Evolutionary conservation across 1,284 basidiomycete genomes (phyloP), one percentile per base, ranked within the genome.

Genomic region (Tylopilus sp.): DNA sequence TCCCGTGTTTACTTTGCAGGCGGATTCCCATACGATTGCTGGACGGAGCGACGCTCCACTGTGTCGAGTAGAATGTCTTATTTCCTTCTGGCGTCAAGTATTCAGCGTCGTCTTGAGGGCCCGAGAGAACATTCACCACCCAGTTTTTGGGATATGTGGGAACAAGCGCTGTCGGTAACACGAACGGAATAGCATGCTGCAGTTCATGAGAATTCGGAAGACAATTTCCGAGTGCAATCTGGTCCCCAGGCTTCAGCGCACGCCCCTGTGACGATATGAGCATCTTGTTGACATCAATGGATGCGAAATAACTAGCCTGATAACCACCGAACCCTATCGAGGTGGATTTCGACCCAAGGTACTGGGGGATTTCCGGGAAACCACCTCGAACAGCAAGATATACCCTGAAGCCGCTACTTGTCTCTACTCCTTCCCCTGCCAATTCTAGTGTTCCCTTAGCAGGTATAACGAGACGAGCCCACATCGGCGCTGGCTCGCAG

Each of bases 21-120:
- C 87, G 82, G 51, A 89, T 85, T 16, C 88, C 87, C 81, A 90
- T 87, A 16, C 89, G 83, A 71, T 90, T 90, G 73, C 87, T 89
- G 3, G 87, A 84, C 0, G 85, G 73, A 60, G 86, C 86, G 33
- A 91, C 82, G 1, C 75, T 81, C 89, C 88, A 89, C 19, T 69
- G 68, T 0, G 84, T 83, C 0, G 74, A 72, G 68, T 89, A 90
- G 69, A 91, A 89, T 18, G 70, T 66, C 1, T 74, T 56, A 39
- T 85, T 81, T 22, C 89, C 89, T 18, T 81, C 77, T 1, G 78
- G 53, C 0, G 86, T 87, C 18, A 91, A 69, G 70, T 86, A 92
- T 55, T 85, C 85, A 4, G 82, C 80, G 64, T 91, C 89, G 64
- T 86, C 90, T 38, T 91, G 89, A 0, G 91, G 91, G 0, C 91